A percentile compares a stretch with the other conserved stretches of the same genome.
phyloP scores from a whole-genome alignment of 2,329 filamentous ascomycete species.

The Alternaria sp. region DNA sequence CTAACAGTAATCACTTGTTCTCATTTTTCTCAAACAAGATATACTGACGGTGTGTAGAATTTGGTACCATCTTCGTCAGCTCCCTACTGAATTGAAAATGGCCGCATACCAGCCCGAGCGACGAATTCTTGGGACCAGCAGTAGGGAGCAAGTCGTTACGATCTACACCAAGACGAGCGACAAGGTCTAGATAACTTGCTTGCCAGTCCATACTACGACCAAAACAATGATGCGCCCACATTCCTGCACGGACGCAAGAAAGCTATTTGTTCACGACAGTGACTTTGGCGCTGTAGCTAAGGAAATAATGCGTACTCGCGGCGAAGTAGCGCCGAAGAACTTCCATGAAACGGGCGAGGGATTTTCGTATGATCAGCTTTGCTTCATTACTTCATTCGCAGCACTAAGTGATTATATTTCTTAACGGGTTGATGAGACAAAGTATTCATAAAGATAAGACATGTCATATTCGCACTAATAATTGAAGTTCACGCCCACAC shows the following conservation, averaged over 20 bases:
- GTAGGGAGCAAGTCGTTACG: background rate
- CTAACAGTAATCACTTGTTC: no score
- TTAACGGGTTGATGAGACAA: no score
- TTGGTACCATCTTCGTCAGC: background rate
- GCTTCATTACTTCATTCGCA: no score
- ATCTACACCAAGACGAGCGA: background rate
- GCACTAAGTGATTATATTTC: no score
- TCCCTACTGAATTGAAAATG: background rate
- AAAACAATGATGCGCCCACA: background rate
- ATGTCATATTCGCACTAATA: background rate
- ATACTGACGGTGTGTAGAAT: no score
- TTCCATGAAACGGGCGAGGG: no score
- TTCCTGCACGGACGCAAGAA: background rate
- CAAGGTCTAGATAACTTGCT: background rate
- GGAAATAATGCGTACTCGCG: no score
- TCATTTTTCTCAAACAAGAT: no score
- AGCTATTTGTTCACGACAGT: background rate
- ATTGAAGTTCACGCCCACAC: background rate
- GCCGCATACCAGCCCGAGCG: background rate
- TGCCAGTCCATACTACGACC: background rate
- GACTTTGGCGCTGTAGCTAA: no score
- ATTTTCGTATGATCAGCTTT: no score
- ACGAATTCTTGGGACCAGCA: background rate
- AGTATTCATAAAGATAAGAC: no score
- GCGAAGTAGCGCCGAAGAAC: no score